A percentile compares a stretch with the other conserved stretches of the same genome.
phyloP scores from a whole-genome alignment of 148 eudicot genomes.

The Amaranthus cruentus region DNA sequence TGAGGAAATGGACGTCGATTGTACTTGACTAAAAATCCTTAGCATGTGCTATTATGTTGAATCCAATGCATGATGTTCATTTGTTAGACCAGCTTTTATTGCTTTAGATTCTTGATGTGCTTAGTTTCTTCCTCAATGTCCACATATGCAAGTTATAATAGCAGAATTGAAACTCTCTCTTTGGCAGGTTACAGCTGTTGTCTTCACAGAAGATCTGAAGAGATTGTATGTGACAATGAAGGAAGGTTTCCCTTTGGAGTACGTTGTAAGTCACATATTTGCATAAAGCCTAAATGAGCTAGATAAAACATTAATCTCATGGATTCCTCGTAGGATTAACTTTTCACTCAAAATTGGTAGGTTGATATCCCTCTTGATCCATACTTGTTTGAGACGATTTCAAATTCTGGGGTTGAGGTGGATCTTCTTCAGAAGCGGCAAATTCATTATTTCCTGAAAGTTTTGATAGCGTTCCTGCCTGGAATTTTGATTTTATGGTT shows the following conservation, averaged over 20 bases:
- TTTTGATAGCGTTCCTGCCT: slow-evolving; percentile 65
- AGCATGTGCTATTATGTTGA: background rate
- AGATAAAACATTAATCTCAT: slow-evolving; percentile 14
- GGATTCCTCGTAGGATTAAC: slow-evolving; percentile 11
- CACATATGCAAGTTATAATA: background rate
- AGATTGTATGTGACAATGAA: slow-evolving; percentile 83
- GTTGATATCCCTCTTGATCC: slow-evolving; percentile 98
- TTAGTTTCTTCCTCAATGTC: background rate
- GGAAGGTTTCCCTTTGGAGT: slow-evolving; percentile 92
- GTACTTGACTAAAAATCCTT: background rate
- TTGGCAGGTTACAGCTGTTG: slow-evolving; percentile 85
- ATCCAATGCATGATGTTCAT: background rate
- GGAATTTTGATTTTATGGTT: slow-evolving; percentile 79
- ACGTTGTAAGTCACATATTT: slow-evolving; percentile 50
- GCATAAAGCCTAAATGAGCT: slow-evolving; percentile 8
- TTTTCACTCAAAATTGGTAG: slow-evolving; percentile 28
- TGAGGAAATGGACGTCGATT: background rate
- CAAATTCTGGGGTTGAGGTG: slow-evolving; percentile 81
- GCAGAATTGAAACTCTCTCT: background rate
- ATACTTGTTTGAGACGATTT: slow-evolving; percentile 75
- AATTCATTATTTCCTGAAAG: slow-evolving; percentile 71
- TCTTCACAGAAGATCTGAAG: slow-evolving; percentile 90
- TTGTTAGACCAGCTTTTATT: background rate
- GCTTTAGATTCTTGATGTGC: background rate
- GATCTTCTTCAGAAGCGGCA: slow-evolving; percentile 89